Evolutionary conservation across 768 basidiomycete genomes (phyloP), one percentile per base, ranked within the genome.

Genomic region (Xerocomus potaroensis): DNA sequence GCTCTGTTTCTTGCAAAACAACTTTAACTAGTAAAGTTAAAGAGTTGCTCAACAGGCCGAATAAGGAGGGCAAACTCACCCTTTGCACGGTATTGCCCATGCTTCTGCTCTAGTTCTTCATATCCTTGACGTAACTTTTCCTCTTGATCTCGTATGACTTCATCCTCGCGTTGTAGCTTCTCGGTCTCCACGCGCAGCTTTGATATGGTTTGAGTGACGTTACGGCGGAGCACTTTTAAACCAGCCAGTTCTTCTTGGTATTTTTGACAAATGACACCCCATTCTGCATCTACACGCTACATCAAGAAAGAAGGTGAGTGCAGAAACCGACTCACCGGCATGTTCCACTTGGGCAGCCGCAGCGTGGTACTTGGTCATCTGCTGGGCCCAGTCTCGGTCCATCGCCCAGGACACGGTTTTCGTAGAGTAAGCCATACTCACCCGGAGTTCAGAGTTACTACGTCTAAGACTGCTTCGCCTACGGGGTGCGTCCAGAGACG

Each of bases 351-450:
- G 67, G 44, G 69, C 69, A 18, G 71, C 58, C 10, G 67, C 65
- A 46, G 68, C 60, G 15, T 72, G 64, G 47, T 72, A 73, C 50
- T 77, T 77, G 29, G 72, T 70, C 47, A 83, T 70, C 53, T 81
- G 80, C 8, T 72, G 73, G 22, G 74, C 70, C 68, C 80, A 73
- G 43, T 82, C 82, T 11, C 72, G 74, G 48, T 81, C 76, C 65
- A 84, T 85, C 21, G 85, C 84, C 84, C 84, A 87, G 30, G 84
- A 83, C 8, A 87, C 84, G 5, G 78, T 76, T 66, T 87, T 87
- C 15, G 72, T 64, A 23, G 79, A 69, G 49, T 82, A 79, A 27
- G 63, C 67, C 53, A 71, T 56, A 33, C 75, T 78, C 49, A 76
- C 66, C 44, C 68, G 62, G 58, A 72, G 69, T 41, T 68, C 70